Evolutionary conservation across 345 rosid species (phyloP).

Genomic region (Melastoma malabathricum): DNA sequence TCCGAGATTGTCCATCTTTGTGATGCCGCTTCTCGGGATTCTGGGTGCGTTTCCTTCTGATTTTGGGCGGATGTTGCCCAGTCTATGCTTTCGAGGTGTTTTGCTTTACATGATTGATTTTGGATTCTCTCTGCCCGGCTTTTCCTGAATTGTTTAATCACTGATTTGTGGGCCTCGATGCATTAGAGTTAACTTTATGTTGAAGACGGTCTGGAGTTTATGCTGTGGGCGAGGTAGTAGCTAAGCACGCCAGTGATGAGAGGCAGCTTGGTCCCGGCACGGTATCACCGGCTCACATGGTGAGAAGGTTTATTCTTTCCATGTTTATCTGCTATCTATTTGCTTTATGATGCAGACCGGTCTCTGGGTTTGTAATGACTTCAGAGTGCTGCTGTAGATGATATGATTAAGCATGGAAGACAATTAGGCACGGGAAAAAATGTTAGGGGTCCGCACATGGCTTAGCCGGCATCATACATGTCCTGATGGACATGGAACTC

Average conservation of each 20-base stretch:
- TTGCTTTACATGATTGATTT: no score
- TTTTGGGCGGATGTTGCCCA: not conserved
- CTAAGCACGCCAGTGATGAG: conserved; percentile 44
- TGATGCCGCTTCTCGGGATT: conserved; percentile 46
- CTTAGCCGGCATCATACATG: conserved; percentile 54
- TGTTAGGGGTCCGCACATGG: conserved; percentile 80
- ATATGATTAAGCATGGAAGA: conserved; percentile 42
- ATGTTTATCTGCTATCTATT: not conserved
- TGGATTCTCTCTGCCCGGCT: no score
- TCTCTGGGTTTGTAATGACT: conserved; percentile 7
- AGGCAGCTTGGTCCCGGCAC: conserved; percentile 34
- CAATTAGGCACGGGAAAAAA: conserved; percentile 51
- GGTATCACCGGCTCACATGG: conserved; percentile 25
- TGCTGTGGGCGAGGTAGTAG: conserved; percentile 59
- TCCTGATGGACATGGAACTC: conserved; percentile 54
- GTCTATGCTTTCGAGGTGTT: no score
- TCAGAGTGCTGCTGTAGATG: conserved; percentile 42
- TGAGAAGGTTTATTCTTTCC: conserved; percentile 8
- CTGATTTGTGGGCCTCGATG: not conserved
- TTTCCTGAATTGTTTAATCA: no score
- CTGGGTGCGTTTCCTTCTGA: conserved; percentile 20
- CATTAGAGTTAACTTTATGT: conserved; percentile 47
- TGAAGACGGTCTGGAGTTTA: conserved; percentile 64
- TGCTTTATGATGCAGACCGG: not conserved
- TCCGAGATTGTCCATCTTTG: conserved; percentile 42